Conservation (phyloP, 371 early-diverging fungal species). For the Mortierella polycephala region DNA sequence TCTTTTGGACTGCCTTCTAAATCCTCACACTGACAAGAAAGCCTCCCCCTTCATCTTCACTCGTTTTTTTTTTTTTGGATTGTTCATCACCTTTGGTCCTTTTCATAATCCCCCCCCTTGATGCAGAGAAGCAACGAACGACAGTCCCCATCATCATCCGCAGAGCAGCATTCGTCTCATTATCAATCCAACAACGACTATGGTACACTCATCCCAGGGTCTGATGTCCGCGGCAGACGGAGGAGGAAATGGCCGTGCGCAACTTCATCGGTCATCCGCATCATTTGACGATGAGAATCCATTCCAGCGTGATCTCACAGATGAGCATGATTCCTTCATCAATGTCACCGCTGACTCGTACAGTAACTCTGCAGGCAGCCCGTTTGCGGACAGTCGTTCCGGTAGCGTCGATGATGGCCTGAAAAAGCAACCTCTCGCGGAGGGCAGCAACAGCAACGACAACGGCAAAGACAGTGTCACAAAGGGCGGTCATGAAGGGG, state of each 20-base stretch:
- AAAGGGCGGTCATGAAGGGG: not conserved
- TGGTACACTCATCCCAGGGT: constrained; percentile 27
- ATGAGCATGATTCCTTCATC: constrained; percentile 32
- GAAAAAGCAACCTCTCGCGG: not conserved
- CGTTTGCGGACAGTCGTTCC: constrained; percentile 9
- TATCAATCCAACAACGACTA: constrained; percentile 3
- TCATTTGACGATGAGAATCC: constrained; percentile 13
- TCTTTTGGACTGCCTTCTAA: not conserved
- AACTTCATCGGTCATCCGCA: constrained; percentile 12
- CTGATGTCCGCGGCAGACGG: constrained; percentile 1
- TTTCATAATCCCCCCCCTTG: constrained; percentile 8
- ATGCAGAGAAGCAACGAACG: constrained; percentile 23
- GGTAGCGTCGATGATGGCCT: not conserved
- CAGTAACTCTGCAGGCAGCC: not conserved
- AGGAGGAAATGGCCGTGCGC: constrained; percentile 2
- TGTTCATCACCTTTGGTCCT: not conserved
- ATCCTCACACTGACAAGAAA: not conserved
- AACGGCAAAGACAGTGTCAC: not conserved
- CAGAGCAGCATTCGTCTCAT: not conserved
- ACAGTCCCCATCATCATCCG: not conserved
- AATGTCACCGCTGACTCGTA: constrained; percentile 34
- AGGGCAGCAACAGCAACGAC: not conserved
- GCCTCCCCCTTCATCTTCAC: not conserved
- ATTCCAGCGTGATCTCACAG: not conserved
- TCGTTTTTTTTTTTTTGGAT: not conserved